A percentile compares a stretch with the other conserved stretches of the same genome.
Evolutionary conservation across 768 basidiomycete species (phyloP).

Genomic region (Phlegmacium glaucopus): DNA sequence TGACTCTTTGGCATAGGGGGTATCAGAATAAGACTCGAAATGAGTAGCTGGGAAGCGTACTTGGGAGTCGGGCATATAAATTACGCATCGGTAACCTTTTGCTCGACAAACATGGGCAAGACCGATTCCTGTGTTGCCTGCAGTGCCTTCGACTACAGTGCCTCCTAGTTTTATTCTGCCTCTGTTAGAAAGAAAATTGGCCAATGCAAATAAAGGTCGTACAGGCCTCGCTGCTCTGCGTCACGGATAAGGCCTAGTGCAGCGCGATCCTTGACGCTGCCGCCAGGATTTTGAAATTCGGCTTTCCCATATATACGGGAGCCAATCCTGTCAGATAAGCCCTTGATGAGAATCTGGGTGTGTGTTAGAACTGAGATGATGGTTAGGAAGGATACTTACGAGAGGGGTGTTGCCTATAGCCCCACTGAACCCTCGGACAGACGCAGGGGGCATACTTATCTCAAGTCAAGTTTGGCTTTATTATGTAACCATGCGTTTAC

Average conservation of each 20-base stretch:
- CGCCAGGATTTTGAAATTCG: constrained; percentile 98
- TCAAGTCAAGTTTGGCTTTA: too few species aligned
- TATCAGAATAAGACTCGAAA: neutral
- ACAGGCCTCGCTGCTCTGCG: constrained; percentile 84
- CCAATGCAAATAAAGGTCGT: constrained; percentile 25
- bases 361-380: neutral
- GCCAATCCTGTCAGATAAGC: constrained; percentile 79
- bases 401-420: constrained; percentile 94
- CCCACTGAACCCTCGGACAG: constrained; percentile 78
- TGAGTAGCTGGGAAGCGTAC: constrained; percentile 29
- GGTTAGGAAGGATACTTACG: constrained; percentile 40
- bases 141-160: constrained; percentile 96
- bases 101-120: constrained; percentile 93
- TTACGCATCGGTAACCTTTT: constrained; percentile 94
- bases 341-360: constrained; percentile 75
- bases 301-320: constrained; percentile 91
- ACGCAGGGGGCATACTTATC: too few species aligned
- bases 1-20: constrained; percentile 62
- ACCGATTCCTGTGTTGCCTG: constrained; percentile 97
- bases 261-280: constrained; percentile 96
- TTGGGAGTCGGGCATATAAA: constrained; percentile 98
- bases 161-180: constrained; percentile 84
- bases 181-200: neutral
- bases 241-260: constrained; percentile 84
- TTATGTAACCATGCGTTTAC: too few species aligned